Conservation (phyloP, 148 eudicot species). For the Tetragonia tetragonoides region DNA sequence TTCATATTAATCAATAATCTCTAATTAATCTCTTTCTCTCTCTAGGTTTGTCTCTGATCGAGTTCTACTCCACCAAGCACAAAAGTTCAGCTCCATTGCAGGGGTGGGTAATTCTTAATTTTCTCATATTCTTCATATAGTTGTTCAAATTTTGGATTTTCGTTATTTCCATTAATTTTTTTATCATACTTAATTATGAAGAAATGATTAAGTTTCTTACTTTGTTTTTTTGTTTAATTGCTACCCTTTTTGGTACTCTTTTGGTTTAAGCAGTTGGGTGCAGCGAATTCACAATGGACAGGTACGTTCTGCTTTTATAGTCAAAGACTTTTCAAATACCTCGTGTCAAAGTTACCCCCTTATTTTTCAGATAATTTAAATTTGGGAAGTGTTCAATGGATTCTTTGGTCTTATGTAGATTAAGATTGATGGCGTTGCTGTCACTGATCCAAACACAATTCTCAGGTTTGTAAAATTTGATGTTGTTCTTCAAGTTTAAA, state of each 20-base stretch:
- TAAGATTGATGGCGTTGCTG: constrained; percentile 56
- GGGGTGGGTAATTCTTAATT: constrained; percentile 38
- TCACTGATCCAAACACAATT: constrained; percentile 51
- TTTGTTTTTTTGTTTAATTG: constrained; percentile 8
- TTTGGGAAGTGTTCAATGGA: not conserved
- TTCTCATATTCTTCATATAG: not conserved
- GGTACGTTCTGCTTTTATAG: constrained; percentile 31
- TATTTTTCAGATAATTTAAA: not conserved
- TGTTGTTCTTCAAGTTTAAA: not conserved
- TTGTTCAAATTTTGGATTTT: not conserved
- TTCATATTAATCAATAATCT: not conserved
- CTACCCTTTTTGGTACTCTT: not conserved
- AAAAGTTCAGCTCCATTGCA: constrained; percentile 71
- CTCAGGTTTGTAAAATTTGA: constrained; percentile 40
- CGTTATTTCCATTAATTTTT: not conserved
- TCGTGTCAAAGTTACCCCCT: not conserved
- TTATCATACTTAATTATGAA: not conserved
- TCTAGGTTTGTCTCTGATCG: constrained; percentile 59
- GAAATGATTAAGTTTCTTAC: not conserved
- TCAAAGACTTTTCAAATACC: not conserved
- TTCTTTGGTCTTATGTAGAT: constrained; percentile 41
- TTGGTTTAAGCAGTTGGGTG: constrained; percentile 63
- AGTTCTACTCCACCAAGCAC: constrained; percentile 69
- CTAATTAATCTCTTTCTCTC: not conserved
- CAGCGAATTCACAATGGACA: constrained; percentile 76